Base-by-base conservation (phyloP, 2,329 filamentous ascomycete genomes). In the Apiospora sp. region DNA sequence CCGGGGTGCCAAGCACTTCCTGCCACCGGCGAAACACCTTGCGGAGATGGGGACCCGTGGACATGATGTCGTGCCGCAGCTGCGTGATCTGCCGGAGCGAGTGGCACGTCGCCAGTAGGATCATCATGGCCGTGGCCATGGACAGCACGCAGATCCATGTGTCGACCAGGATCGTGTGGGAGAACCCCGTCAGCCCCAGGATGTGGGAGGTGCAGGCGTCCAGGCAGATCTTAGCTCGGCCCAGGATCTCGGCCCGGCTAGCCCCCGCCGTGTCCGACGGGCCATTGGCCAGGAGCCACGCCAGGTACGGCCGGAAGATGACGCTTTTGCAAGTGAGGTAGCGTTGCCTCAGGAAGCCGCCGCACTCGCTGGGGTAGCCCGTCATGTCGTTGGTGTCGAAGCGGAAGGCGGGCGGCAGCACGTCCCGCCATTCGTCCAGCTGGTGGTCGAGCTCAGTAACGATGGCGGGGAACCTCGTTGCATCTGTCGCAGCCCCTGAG, bases 141-240 rank as follows among this genome's bases (percentile, higher is more conserved):
- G 86, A 88, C 0, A 89, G 75, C 0, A 86, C 86, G 67, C 87
- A 89, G 30, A 88, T 88, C 87, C 87, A 89, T 0, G 86, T 87
- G 74, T 89, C 87, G 1, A 88, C 83, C 46, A 89, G 77, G 0
- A 88, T 82, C 0, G 87, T 89, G 68, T 89, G 87, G 0, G 84
- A 80, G 71, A 86, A 87, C 0, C 84, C 83, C 30, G 84, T 76
- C 4, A 88, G 74, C 51, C 88, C 87, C 54, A 86, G 77, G 0
- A 87, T 86, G 70, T 88, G 87, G 51, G 87, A 73, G 19, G 86
- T 75, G 44, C 86, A 87, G 0, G 86, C 85, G 70, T 87, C 84
- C 0, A 88, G 77, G 51, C 86, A 87, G 0, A 83, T 78, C 54
- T 84, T 82, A 73, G 79, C 76, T 2, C 80, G 76, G 3, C 77